Conservation (phyloP, 106 monocot species). For the Dendrobium chrysotoxum region DNA sequence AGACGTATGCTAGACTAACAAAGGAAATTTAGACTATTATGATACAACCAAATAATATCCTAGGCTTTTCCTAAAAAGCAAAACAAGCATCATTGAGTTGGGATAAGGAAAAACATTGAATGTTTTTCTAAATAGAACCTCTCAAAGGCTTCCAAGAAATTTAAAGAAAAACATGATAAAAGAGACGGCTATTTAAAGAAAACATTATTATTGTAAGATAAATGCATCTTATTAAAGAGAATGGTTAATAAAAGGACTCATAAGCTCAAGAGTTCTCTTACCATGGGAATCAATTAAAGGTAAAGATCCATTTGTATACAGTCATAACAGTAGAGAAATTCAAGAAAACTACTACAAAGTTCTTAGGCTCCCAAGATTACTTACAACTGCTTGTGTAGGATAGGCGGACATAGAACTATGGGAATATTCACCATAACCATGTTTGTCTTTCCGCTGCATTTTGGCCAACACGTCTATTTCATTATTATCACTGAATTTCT, state of each 20-base stretch:
- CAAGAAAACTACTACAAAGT: neutral
- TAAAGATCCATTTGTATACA: neutral
- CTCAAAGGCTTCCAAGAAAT: neutral
- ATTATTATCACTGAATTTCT: constrained; percentile 41
- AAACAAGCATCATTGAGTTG: neutral
- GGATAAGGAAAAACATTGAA: neutral
- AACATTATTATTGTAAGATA: neutral
- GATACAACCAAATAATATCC: neutral
- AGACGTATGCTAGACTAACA: neutral
- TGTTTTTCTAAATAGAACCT: neutral
- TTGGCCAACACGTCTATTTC: constrained; percentile 19
- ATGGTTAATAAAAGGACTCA: neutral
- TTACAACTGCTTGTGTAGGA: constrained; percentile 49
- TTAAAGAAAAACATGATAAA: neutral
- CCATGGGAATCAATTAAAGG: neutral
- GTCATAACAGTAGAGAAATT: neutral
- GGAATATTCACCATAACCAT: constrained; percentile 26
- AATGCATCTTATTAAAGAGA: neutral
- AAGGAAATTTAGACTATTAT: too few species aligned
- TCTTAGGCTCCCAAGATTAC: constrained; percentile 4
- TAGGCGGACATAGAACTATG: constrained; percentile 17
- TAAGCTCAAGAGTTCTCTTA: neutral
- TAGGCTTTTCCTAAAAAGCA: neutral
- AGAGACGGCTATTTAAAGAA: neutral
- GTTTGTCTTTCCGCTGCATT: constrained; percentile 40